phyloP scores from a whole-genome alignment of 2,329 filamentous ascomycete genomes.

The Malbranchea zuffiana region DNA sequence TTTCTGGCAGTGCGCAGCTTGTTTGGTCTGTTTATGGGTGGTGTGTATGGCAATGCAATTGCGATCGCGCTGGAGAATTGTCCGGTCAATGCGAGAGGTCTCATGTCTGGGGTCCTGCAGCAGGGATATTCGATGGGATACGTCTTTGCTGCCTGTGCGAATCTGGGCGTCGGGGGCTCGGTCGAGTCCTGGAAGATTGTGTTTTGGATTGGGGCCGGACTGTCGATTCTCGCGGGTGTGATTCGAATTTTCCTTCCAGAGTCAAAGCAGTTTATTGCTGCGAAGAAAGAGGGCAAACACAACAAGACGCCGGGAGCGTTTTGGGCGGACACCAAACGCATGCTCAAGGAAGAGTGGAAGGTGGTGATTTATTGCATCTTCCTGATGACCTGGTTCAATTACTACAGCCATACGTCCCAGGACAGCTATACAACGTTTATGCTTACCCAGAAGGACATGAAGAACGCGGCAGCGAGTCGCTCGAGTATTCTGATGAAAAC shows the following conservation, averaged over 20 bases:
- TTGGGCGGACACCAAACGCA: slow-evolving; percentile 57
- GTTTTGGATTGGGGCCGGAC: slow-evolving; percentile 80
- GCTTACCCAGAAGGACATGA: slow-evolving; percentile 58
- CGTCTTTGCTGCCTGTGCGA: slow-evolving; percentile 48
- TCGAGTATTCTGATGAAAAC: slow-evolving; percentile 73
- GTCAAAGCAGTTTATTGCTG: slow-evolving; percentile 65
- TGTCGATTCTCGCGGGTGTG: slow-evolving; percentile 67
- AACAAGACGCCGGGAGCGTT: slow-evolving; percentile 40
- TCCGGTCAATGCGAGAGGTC: slow-evolving; percentile 46
- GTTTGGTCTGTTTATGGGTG: slow-evolving; percentile 56
- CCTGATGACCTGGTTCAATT: slow-evolving; percentile 66
- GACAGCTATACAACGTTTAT: slow-evolving; percentile 77
- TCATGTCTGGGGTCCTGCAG: slow-evolving; percentile 53
- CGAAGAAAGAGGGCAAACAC: slow-evolving; percentile 50
- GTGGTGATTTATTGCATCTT: slow-evolving; percentile 68
- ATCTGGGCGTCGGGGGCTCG: slow-evolving; percentile 53
- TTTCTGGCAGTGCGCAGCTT: slow-evolving; percentile 51
- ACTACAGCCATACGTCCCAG: slow-evolving; percentile 68
- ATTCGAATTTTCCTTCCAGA: slow-evolving; percentile 72
- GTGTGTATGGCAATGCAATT: slow-evolving; percentile 46
- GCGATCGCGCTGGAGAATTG: slow-evolving; percentile 55
- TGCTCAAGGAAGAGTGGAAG: slow-evolving; percentile 61
- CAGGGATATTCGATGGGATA: slow-evolving; percentile 57
- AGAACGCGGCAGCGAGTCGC: slow-evolving; percentile 53
- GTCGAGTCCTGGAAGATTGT: slow-evolving; percentile 70